A percentile compares a stretch with the other conserved stretches of the same genome.
phyloP scores from a whole-genome alignment of 805 yeast genomes.

The Kazachstania bromeliacearum region DNA sequence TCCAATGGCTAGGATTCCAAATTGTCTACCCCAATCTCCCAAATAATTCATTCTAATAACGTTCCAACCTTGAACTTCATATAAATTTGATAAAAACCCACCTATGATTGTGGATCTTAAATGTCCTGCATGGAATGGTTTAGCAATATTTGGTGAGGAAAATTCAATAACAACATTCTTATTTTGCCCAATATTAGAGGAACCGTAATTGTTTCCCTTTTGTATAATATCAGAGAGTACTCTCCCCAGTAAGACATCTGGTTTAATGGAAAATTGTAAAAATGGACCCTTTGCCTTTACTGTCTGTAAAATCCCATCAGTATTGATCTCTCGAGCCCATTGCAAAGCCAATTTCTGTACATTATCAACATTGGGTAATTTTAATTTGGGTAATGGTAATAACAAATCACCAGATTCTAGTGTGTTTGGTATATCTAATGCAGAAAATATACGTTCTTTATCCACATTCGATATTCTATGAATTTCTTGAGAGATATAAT shows the following conservation, averaged over 20 bases:
- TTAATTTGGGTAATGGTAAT: conserved; percentile 85
- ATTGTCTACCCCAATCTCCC: conserved; percentile 99
- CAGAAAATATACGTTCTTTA: conserved; percentile 59
- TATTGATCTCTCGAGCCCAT: conserved; percentile 72
- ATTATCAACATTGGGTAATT: conserved; percentile 29
- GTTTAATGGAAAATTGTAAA: conserved; percentile 77
- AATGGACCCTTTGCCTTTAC: conserved; percentile 85
- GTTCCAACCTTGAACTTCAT: conserved; percentile 88
- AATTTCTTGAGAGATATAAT: conserved; percentile 38
- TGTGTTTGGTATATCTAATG: conserved; percentile 79
- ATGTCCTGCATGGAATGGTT: conserved; percentile 99
- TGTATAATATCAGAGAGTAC: conserved; percentile 62
- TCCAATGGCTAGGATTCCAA: conserved; percentile 92
- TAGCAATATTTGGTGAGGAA: conserved; percentile 96
- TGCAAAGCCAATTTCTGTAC: conserved; percentile 47
- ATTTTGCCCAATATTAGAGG: conserved; percentile 60
- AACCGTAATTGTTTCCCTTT: conserved; percentile 56
- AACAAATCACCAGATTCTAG: conserved; percentile 88
- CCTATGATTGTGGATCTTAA: conserved; percentile 96
- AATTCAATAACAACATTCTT: conserved; percentile 77
- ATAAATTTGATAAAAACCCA: conserved; percentile 82
- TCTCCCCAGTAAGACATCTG: conserved; percentile 52
- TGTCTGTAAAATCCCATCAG: conserved; percentile 52
- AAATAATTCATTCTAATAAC: conserved; percentile 86
- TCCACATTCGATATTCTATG: conserved; percentile 66